These are phyloP conservation scores for Rhizoctonia solani DNA, from an alignment of 1,284 basidiomycete genomes.

Conservation along the genomic window DNA sequence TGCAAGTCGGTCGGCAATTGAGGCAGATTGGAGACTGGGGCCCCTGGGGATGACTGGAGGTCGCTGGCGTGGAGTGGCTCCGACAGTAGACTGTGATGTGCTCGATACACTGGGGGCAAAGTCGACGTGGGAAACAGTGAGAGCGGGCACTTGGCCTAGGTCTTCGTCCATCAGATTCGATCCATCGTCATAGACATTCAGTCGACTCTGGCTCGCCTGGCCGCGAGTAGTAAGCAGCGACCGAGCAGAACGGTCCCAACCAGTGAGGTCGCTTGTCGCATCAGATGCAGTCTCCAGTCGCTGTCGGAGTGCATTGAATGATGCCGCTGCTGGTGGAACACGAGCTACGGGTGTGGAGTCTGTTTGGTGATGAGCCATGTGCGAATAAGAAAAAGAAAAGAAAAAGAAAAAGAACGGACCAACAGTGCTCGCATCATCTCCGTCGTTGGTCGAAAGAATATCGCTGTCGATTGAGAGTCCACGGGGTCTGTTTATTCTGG, in stretches of 20 bases:
- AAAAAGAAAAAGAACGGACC: background rate
- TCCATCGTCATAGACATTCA: conserved; percentile 17
- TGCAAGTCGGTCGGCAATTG: conserved; percentile 23
- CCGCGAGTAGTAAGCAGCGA: conserved; percentile 23
- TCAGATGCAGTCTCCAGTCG: conserved; percentile 24
- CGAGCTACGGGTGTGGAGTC: conserved; percentile 23
- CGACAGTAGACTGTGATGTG: conserved; percentile 14
- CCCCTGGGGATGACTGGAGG: conserved; percentile 11
- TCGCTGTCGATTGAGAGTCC: conserved; percentile 6
- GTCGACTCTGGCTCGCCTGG: conserved; percentile 13
- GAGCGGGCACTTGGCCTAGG: conserved; percentile 9
- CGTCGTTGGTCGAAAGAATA: background rate
- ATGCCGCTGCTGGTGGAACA: conserved; percentile 22
- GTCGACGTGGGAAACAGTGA: conserved; percentile 23
- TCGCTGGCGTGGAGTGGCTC: background rate
- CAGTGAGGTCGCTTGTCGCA: conserved; percentile 4
- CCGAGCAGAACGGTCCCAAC: conserved; percentile 25
- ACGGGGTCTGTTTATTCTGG: background rate
- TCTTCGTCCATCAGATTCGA: conserved; percentile 25
- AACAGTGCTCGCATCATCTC: conserved; percentile 7
- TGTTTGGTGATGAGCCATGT: too few species aligned
- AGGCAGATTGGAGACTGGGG: conserved; percentile 23
- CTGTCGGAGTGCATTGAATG: conserved; percentile 5
- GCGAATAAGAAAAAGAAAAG: background rate
- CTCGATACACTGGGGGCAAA: background rate